Evolutionary conservation across 2,329 filamentous ascomycete species (phyloP).

Genomic region (Stachybotrys elegans): DNA sequence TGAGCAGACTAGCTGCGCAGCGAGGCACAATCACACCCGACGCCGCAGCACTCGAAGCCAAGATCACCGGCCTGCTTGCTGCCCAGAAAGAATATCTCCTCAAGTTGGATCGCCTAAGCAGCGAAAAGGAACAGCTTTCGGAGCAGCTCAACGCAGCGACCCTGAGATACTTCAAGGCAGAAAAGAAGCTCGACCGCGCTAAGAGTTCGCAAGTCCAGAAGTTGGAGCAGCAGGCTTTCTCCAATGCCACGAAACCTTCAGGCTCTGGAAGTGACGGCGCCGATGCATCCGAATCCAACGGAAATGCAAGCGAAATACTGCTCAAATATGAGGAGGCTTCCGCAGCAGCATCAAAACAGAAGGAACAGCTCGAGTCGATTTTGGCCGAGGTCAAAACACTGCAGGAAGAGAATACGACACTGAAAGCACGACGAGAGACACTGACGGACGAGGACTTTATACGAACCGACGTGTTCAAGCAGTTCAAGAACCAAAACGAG

Average conservation of each 20-base stretch:
- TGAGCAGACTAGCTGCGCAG: slow-evolving; percentile 48
- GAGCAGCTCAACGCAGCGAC: slow-evolving; percentile 86
- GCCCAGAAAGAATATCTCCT: slow-evolving; percentile 76
- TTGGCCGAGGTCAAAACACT: slow-evolving; percentile 70
- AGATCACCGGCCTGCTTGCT: slow-evolving; percentile 70
- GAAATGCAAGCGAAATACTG: slow-evolving; percentile 62
- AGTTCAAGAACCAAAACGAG: slow-evolving; percentile 83
- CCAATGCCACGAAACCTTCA: slow-evolving; percentile 54
- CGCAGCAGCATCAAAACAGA: slow-evolving; percentile 74
- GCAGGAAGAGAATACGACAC: slow-evolving; percentile 72
- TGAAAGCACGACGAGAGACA: slow-evolving; percentile 63
- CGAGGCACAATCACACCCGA: slow-evolving; percentile 60
- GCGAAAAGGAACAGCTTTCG: slow-evolving; percentile 79
- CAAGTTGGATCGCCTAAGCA: slow-evolving; percentile 68
- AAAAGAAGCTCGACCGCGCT: slow-evolving; percentile 86
- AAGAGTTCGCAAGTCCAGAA: slow-evolving; percentile 89
- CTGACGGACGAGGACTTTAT: slow-evolving; percentile 91
- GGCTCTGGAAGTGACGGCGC: slow-evolving; percentile 39
- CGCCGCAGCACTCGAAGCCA: slow-evolving; percentile 65
- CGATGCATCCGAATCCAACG: slow-evolving; percentile 47
- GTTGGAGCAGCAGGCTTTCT: slow-evolving; percentile 81
- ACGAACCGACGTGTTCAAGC: slow-evolving; percentile 88
- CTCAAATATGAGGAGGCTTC: slow-evolving; percentile 71
- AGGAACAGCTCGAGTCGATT: slow-evolving; percentile 78
- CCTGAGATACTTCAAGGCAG: slow-evolving; percentile 87